These are phyloP conservation scores for Suillus sp. DNA, from an alignment of 768 basidiomycete species.

Conservation along the genomic window DNA sequence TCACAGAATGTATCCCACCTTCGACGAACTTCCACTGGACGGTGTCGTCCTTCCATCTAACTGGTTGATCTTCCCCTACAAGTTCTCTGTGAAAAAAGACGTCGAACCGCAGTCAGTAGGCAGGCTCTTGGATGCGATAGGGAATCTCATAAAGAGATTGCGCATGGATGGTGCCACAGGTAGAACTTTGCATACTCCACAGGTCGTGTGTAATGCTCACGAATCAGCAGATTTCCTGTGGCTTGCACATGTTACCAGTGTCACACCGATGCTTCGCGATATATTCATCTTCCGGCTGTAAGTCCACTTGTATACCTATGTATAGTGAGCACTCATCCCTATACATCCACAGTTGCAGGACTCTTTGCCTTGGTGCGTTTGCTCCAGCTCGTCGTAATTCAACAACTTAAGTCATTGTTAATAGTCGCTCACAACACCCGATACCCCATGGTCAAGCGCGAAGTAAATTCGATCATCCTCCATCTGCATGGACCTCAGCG, in stretches of 20 bases:
- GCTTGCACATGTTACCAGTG: slow-evolving; percentile 10
- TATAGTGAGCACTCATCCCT: background rate
- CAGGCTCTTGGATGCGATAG: slow-evolving; percentile 23
- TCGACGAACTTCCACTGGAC: slow-evolving; percentile 35
- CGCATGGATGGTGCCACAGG: slow-evolving; percentile 33
- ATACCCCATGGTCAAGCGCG: background rate
- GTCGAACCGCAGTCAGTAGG: slow-evolving; percentile 2
- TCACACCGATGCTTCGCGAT: slow-evolving; percentile 28
- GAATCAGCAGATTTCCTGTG: background rate
- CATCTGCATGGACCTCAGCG: background rate
- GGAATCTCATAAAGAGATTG: slow-evolving; percentile 30
- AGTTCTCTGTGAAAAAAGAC: slow-evolving; percentile 20
- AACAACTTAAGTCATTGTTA: background rate
- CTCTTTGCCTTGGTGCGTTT: slow-evolving; percentile 49
- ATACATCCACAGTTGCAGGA: slow-evolving; percentile 43
- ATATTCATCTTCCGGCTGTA: slow-evolving; percentile 53
- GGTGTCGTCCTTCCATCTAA: slow-evolving; percentile 53
- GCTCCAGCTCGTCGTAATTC: background rate
- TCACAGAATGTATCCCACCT: slow-evolving; percentile 22
- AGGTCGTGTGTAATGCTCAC: background rate
- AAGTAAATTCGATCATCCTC: background rate
- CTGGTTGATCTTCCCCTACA: slow-evolving; percentile 43
- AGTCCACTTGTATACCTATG: slow-evolving; percentile 21
- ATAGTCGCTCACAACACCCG: background rate
- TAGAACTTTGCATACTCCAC: slow-evolving; percentile 15